phyloP scores from a whole-genome alignment of 805 yeast species.

The Metschnikowia picachoensis region DNA sequence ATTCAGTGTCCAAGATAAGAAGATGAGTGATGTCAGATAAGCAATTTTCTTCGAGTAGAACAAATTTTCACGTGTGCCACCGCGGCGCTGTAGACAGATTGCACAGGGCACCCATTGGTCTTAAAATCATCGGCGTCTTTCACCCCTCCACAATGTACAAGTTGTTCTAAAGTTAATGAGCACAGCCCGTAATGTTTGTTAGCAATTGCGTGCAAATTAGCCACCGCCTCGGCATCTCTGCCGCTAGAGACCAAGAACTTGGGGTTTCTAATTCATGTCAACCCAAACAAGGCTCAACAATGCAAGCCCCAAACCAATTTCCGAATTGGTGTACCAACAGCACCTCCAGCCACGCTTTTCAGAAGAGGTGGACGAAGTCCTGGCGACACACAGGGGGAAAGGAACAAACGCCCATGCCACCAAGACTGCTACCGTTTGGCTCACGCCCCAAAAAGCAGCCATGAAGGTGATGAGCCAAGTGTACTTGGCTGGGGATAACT shows the following conservation, averaged over 20 bases:
- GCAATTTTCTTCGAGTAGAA: constrained; percentile 3
- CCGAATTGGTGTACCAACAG: constrained; percentile 13
- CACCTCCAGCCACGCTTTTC: constrained; percentile 14
- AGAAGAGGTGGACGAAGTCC: constrained; percentile 6
- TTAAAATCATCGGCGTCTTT: background rate
- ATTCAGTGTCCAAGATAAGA: constrained; percentile 8
- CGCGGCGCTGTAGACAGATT: background rate
- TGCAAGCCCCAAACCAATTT: constrained; percentile 7
- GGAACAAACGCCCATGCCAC: constrained; percentile 53
- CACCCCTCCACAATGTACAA: constrained; percentile 16
- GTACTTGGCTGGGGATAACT: constrained; percentile 47
- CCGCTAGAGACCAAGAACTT: constrained; percentile 12
- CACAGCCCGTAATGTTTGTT: constrained; percentile 16
- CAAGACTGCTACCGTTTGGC: constrained; percentile 51
- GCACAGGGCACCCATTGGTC: background rate
- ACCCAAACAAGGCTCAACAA: constrained; percentile 5
- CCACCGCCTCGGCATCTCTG: constrained; percentile 12
- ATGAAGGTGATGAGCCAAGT: constrained; percentile 52
- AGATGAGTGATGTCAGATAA: constrained; percentile 5
- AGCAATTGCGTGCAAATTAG: constrained; percentile 6
- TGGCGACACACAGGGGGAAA: constrained; percentile 36
- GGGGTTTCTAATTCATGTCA: constrained; percentile 10
- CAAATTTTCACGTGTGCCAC: constrained; percentile 5
- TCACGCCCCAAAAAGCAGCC: constrained; percentile 53
- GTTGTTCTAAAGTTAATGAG: constrained; percentile 10